Conservation (phyloP, 768 basidiomycete species). For the Serendipita sp. region DNA sequence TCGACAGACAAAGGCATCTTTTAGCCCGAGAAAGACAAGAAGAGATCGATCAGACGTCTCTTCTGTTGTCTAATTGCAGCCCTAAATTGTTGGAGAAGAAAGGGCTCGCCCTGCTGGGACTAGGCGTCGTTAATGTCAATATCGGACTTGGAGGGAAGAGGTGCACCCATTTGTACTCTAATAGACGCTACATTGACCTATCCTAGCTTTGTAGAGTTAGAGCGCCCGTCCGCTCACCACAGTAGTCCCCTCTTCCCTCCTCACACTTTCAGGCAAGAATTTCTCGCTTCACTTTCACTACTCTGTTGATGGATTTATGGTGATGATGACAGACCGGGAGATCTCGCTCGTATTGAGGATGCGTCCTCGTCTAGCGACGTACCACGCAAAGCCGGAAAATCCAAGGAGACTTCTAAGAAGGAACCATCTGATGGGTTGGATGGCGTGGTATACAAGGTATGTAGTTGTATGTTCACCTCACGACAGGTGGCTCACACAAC, state of each 20-base stretch:
- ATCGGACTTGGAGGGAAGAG: slow-evolving; percentile 88
- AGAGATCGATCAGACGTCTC: slow-evolving; percentile 66
- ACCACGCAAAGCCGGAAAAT: slow-evolving; percentile 27
- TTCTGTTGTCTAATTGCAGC: slow-evolving; percentile 69
- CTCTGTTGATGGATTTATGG: neutral
- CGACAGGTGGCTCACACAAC: neutral
- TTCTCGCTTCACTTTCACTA: neutral
- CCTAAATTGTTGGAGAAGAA: slow-evolving; percentile 77
- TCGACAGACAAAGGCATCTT: slow-evolving; percentile 50
- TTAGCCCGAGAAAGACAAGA: slow-evolving; percentile 60
- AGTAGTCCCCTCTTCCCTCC: slow-evolving; percentile 57
- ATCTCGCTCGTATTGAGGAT: slow-evolving; percentile 74
- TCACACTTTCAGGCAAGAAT: slow-evolving; percentile 59
- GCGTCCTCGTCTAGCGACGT: slow-evolving; percentile 24
- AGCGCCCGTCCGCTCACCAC: slow-evolving; percentile 70
- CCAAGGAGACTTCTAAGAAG: slow-evolving; percentile 26
- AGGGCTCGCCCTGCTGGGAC: slow-evolving; percentile 61
- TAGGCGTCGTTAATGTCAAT: slow-evolving; percentile 55
- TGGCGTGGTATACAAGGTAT: slow-evolving; percentile 77
- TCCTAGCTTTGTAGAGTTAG: slow-evolving; percentile 66
- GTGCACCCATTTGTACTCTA: slow-evolving; percentile 27
- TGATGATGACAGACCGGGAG: slow-evolving; percentile 48
- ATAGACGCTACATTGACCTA: slow-evolving; percentile 14
- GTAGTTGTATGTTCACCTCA: neutral
- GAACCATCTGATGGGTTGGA: slow-evolving; percentile 32